Evolutionary conservation across 2,329 filamentous ascomycete genomes (phyloP).

Genomic region (Eutypa lata): DNA sequence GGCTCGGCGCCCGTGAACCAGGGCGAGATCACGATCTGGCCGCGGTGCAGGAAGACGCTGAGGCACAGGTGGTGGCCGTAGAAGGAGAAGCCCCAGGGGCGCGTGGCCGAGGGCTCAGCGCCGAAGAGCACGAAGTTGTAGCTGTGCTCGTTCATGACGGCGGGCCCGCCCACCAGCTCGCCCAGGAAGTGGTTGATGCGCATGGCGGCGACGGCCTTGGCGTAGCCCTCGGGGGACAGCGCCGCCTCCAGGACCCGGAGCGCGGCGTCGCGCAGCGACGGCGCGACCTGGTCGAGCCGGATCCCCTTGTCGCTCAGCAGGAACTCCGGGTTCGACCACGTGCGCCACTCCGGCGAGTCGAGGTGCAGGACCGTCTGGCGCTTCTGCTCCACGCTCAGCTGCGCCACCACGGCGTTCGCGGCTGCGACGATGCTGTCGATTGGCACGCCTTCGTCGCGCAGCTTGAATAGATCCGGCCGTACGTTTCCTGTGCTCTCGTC

Average conservation of each 20-base stretch:
- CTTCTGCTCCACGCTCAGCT: conserved; percentile 47
- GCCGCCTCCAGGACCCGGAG: conserved; percentile 55
- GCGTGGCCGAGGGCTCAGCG: conserved; percentile 44
- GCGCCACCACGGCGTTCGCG: conserved; percentile 41
- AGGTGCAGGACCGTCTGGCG: conserved; percentile 55
- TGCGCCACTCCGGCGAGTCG: conserved; percentile 69
- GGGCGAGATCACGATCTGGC: conserved; percentile 66
- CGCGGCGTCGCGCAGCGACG: conserved; percentile 43
- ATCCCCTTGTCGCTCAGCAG: conserved; percentile 66
- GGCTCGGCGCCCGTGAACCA: conserved; percentile 81
- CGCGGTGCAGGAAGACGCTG: conserved; percentile 63
- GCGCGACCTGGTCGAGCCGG: conserved; percentile 59
- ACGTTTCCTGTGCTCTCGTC: conserved; percentile 40
- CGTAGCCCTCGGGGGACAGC: conserved; percentile 67
- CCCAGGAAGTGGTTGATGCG: conserved; percentile 74
- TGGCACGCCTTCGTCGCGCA: conserved; percentile 63
- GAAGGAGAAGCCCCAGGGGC: conserved; percentile 70
- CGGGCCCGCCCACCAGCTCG: conserved; percentile 57
- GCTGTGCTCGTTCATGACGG: conserved; percentile 69
- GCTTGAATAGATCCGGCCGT: conserved; percentile 49
- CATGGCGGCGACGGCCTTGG: conserved; percentile 68
- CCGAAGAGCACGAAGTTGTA: conserved; percentile 77
- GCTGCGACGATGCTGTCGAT: conserved; percentile 55
- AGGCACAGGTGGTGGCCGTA: conserved; percentile 80
- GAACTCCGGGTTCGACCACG: conserved; percentile 71